Percentiles rank a stretch among this genome's conserved stretches.
phyloP scores from a whole-genome alignment of 2,329 filamentous ascomycete genomes.

The Stemphylium beticola region DNA sequence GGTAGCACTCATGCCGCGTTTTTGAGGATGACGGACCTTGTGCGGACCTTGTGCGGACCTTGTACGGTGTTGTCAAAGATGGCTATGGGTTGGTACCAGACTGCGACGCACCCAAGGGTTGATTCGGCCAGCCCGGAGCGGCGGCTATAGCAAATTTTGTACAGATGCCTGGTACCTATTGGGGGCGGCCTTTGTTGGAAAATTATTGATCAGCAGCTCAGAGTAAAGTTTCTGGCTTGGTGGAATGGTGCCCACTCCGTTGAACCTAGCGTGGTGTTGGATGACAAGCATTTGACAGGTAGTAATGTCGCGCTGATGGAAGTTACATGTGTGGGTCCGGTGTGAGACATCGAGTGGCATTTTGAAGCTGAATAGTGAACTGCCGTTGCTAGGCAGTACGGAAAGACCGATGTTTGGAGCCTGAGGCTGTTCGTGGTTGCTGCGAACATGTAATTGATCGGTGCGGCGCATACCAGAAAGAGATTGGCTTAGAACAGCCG shows the following conservation, averaged over 20 bases:
- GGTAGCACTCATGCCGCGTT: neutral
- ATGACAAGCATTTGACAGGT: conserved; percentile 6
- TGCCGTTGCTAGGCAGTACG: neutral
- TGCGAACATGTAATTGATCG: conserved; percentile 5
- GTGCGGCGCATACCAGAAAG: conserved; percentile 11
- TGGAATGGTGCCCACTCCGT: neutral
- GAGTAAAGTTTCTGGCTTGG: neutral
- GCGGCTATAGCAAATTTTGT: neutral
- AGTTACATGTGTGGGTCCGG: conserved; percentile 9
- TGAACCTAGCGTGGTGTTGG: conserved; percentile 11
- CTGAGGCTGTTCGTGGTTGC: conserved; percentile 9
- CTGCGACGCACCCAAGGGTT: neutral
- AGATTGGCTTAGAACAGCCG: conserved; percentile 3
- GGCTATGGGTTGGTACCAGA: neutral
- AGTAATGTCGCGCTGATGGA: neutral
- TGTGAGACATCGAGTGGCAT: conserved; percentile 2
- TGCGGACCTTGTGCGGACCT: neutral
- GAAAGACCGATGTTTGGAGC: conserved; percentile 4
- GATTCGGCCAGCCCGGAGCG: neutral
- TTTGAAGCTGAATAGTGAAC: conserved; percentile 1
- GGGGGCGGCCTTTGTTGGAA: conserved; percentile 4
- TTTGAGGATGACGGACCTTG: neutral
- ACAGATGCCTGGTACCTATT: conserved; percentile 5
- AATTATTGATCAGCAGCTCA: conserved; percentile 8
- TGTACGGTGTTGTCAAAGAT: neutral